Evolutionary conservation across 106 monocot species (phyloP), one percentile per base, ranked within the genome.

Genomic region (Apostasia ramifera): DNA sequence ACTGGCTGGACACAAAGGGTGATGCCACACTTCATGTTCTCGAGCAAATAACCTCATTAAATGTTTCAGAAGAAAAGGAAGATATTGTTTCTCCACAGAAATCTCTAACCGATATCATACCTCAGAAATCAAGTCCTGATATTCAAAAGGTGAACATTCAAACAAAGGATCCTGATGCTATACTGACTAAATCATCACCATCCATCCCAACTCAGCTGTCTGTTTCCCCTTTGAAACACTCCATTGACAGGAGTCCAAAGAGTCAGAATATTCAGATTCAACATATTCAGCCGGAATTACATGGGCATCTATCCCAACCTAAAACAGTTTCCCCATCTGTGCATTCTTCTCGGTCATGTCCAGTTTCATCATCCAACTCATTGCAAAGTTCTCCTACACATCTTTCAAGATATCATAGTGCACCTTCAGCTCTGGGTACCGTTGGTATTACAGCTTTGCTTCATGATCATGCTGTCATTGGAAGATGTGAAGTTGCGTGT

Each of bases 391-490:
- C 83, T 54, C 71, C 63, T 2, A 41, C 50, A 44, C 59, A 74
- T 59, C 55, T 81, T 64, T 84, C 84, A 52, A 79, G 81, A 72
- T 88, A 71, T 74, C 76, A 79, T 43, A 88, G 84, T 71, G 81
- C 81, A 57, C 84, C 84, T 40, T 82, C 84, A 65, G 72, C 81
- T 59, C 73, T 86, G 53, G 91, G 84, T 42, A 85, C 79, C 68
- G 76, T 91, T 58, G 91, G 91, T 40, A 85, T 88, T 72, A 84
- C 80, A 56, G 82, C 81, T 70, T 73, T 88, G 9, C 59, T 84
- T 40, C 82, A 86, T 51, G 85, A 83, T 68, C 85, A 83, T 66
- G 66, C 66, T 47, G 58, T 70, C 13, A 67, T 70, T 57, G 55
- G 49, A 51, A 78, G 67, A 49, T 53, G 72, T 50, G 85, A 80